Percentiles rank a stretch among this genome's conserved stretches.
These are phyloP conservation scores for Pyrenula massariospora DNA, from an alignment of 495 filamentous ascomycete genomes.

Conservation along the genomic window DNA sequence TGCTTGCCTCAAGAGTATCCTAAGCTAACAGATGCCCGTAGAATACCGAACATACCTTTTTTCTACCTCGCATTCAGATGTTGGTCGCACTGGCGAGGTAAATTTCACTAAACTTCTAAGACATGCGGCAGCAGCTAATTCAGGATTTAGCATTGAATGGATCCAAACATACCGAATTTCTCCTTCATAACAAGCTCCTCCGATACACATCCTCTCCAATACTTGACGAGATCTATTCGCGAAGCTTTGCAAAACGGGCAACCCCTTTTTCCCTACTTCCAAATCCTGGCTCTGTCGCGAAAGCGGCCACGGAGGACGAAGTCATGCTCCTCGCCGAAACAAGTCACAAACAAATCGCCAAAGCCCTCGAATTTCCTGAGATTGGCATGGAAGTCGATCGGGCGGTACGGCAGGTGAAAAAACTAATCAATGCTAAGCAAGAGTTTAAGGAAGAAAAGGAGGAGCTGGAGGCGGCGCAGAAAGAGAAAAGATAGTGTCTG, in stretches of 20 bases:
- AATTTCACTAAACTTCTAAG: too few relatives aligned
- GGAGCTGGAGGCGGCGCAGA: neutral
- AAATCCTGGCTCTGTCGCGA: constrained; percentile 12
- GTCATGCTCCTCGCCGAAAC: constrained; percentile 46
- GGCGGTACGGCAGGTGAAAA: constrained; percentile 37
- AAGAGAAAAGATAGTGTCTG: neutral
- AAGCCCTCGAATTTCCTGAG: constrained; percentile 65
- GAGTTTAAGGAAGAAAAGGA: neutral
- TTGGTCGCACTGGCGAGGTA: constrained; percentile 58
- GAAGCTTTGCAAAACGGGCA: neutral
- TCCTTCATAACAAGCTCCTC: constrained; percentile 60
- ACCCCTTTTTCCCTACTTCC: neutral
- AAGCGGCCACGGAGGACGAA: constrained; percentile 37
- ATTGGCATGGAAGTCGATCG: constrained; percentile 81
- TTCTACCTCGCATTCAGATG: constrained; percentile 85
- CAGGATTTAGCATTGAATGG: constrained; percentile 70
- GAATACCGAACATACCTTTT: constrained; percentile 91
- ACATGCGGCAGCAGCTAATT: too few relatives aligned
- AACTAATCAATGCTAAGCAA: neutral
- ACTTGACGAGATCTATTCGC: constrained; percentile 61
- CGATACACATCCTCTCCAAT: constrained; percentile 45
- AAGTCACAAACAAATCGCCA: constrained; percentile 50
- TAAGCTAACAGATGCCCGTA: constrained; percentile 19
- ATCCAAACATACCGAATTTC: constrained; percentile 72
- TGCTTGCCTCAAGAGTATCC: constrained; percentile 2